These are phyloP conservation scores for Picocystis sp. DNA, from an alignment of 163 green algal species.

Conservation along the genomic window DNA sequence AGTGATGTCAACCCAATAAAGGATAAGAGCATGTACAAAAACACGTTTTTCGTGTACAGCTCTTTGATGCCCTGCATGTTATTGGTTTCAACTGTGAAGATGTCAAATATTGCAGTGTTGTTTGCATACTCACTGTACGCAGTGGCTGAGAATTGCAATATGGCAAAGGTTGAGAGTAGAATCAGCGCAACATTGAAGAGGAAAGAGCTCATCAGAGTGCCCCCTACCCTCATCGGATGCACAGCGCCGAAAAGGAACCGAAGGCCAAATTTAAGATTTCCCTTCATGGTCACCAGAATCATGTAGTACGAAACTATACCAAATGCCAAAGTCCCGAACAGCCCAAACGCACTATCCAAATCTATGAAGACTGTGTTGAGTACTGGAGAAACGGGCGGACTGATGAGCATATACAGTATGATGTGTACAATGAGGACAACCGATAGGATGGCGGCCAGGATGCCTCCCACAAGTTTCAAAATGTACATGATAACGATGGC, in stretches of 20 bases:
- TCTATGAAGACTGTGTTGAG: conserved; percentile 63
- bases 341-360: conserved; percentile 25
- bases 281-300: conserved; percentile 29
- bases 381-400: conserved; percentile 56
- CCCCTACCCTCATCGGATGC: conserved; percentile 26
- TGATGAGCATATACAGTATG: conserved; percentile 76
- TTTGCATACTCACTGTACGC: conserved; percentile 80
- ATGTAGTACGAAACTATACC: conserved; percentile 88
- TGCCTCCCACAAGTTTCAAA: conserved; percentile 47
- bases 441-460: conserved; percentile 46
- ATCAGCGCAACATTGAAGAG: conserved; percentile 92
- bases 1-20: conserved; percentile 19
- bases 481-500: conserved; percentile 75
- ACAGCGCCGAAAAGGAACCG: conserved; percentile 69
- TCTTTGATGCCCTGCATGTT: conserved; percentile 44
- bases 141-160: conserved; percentile 82
- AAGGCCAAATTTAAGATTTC: conserved; percentile 58
- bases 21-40: conserved; percentile 52
- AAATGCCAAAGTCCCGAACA: conserved; percentile 82
- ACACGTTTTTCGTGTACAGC: conserved; percentile 69
- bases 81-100: conserved; percentile 61
- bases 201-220: conserved; percentile 83
- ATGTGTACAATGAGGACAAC: conserved; percentile 79
- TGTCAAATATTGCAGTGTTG: conserved; percentile 61
- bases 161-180: conserved; percentile 59